phyloP scores from a whole-genome alignment of 441 rosid genomes.

The Populus hybrid region DNA sequence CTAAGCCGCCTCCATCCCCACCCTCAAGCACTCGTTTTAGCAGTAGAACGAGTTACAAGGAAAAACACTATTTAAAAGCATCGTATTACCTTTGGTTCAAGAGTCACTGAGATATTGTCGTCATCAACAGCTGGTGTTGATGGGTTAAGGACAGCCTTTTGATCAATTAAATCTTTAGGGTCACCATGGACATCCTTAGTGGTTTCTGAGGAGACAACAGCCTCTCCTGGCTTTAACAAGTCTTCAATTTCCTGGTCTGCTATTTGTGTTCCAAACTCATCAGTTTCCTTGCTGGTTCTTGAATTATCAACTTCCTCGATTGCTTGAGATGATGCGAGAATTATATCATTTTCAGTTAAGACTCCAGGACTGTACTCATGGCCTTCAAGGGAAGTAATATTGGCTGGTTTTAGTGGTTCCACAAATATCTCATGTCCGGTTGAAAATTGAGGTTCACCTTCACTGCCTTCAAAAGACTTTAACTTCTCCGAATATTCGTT shows the following conservation, averaged over 20 bases:
- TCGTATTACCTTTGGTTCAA: constrained; percentile 28
- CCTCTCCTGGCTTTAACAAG: constrained; percentile 10
- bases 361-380: neutral
- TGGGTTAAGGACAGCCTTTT: constrained; percentile 14
- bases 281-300: neutral
- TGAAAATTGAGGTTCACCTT: neutral
- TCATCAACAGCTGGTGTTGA: constrained; percentile 11
- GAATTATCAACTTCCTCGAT: neutral
- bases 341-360: neutral
- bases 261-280: neutral
- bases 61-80: neutral
- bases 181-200: constrained; percentile 14
- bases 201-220: constrained; percentile 14
- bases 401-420: neutral
- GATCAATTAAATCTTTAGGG: constrained; percentile 18
- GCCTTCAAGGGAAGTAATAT: neutral
- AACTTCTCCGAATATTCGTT: neutral
- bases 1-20: neutral
- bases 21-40: neutral
- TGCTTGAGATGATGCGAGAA: neutral
- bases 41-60: neutral
- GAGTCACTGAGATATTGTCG: constrained; percentile 1
- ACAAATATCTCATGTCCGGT: neutral
- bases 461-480: neutral
- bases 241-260: neutral